phyloP scores from a whole-genome alignment of 306 rosid species.

The Rosa rugosa region DNA sequence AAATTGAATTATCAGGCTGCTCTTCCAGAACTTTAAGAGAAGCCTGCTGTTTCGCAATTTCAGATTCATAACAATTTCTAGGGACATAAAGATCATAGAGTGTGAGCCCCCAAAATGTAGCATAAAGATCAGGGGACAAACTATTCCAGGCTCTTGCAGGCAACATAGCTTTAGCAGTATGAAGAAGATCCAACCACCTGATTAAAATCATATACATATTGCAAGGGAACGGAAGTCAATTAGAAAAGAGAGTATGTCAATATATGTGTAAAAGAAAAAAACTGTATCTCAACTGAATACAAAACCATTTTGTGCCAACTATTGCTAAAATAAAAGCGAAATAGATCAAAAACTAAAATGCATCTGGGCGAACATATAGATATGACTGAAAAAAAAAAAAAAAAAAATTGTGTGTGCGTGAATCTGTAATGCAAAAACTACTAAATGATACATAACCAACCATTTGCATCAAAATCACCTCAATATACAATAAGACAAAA shows the following conservation, averaged over 20 bases:
- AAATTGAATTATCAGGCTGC: slow-evolving; percentile 93
- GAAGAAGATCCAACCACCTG: slow-evolving; percentile 92
- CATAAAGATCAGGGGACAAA: slow-evolving; percentile 93
- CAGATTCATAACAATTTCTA: slow-evolving; percentile 80
- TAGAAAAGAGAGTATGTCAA: not conserved
- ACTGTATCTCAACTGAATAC: not conserved
- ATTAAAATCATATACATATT: slow-evolving; percentile 18
- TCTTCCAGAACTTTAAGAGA: slow-evolving; percentile 91
- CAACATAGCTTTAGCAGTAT: slow-evolving; percentile 76
- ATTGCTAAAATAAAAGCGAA: not conserved
- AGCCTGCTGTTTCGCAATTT: slow-evolving; percentile 85
- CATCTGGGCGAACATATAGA: not conserved
- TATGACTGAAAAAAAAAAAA: not conserved
- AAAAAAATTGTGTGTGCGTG: not conserved
- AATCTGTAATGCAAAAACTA: not conserved
- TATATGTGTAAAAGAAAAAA: not conserved
- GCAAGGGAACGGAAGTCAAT: slow-evolving; percentile 3
- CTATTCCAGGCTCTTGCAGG: slow-evolving; percentile 98
- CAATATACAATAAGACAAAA: not conserved
- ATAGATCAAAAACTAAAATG: not conserved
- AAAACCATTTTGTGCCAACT: not conserved
- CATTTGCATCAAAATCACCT: not conserved
- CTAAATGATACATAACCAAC: not conserved
- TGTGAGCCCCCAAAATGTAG: slow-evolving; percentile 98
- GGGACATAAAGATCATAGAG: slow-evolving; percentile 95